A percentile compares a stretch with the other conserved stretches of the same genome.
Evolutionary conservation across 2,329 filamentous ascomycete species (phyloP).

Genomic region (Alternaria panax): DNA sequence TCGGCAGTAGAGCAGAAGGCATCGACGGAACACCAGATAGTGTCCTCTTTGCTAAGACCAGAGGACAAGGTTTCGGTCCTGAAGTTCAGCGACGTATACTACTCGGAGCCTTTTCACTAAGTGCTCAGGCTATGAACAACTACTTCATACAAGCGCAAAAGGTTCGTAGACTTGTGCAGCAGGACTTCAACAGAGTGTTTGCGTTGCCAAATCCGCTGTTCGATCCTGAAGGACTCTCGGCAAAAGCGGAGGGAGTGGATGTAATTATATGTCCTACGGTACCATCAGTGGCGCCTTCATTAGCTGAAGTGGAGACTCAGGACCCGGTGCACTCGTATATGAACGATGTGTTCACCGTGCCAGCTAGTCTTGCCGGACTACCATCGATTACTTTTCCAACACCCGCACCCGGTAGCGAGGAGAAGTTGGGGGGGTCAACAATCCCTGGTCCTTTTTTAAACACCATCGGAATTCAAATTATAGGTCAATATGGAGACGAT

Average conservation of each 20-base stretch:
- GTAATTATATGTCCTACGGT: slow-evolving; percentile 88
- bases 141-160: slow-evolving; percentile 96
- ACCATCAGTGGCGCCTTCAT: slow-evolving; percentile 73
- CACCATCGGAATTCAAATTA: slow-evolving; percentile 72
- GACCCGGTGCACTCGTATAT: slow-evolving; percentile 77
- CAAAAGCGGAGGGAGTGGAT: slow-evolving; percentile 72
- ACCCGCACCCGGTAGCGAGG: slow-evolving; percentile 43
- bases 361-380: slow-evolving; percentile 88
- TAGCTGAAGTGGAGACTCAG: slow-evolving; percentile 65
- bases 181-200: slow-evolving; percentile 86
- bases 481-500: slow-evolving; percentile 85
- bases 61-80: slow-evolving; percentile 76
- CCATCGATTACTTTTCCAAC: slow-evolving; percentile 87
- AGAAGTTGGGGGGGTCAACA: slow-evolving; percentile 35
- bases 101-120: slow-evolving; percentile 87
- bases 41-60: slow-evolving; percentile 71
- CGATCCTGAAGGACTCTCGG: slow-evolving; percentile 29
- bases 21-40: slow-evolving; percentile 64
- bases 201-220: slow-evolving; percentile 71
- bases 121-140: slow-evolving; percentile 90
- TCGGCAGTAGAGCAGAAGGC: slow-evolving; percentile 68
- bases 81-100: slow-evolving; percentile 89
- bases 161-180: slow-evolving; percentile 81
- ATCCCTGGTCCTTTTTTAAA: slow-evolving; percentile 26
- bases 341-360: slow-evolving; percentile 96